Evolutionary conservation across 1,284 basidiomycete genomes (phyloP), one percentile per base, ranked within the genome.

Genomic region (Crepidotus sp.): DNA sequence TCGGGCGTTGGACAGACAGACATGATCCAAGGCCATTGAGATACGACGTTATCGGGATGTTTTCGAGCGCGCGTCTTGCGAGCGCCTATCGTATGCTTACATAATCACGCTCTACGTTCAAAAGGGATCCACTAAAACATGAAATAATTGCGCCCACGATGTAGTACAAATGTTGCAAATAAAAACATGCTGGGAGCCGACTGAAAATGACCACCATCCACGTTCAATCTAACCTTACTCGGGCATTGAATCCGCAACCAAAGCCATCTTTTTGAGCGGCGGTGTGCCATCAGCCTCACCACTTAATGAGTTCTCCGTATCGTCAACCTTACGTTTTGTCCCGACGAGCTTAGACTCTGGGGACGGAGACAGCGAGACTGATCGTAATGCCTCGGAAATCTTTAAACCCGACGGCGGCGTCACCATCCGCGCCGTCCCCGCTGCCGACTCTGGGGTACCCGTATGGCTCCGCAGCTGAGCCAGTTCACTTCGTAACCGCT

Each of bases 261-360:
- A 55, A 17, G 76, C 75, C 29, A 76, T 48, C 56, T 74, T 80
- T 64, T 82, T 81, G 51, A 68, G 52, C 2, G 74, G 76, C 36
- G 79, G 78, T 31, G 74, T 76, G 42, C 67, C 66, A 42, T 65
- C 65, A 42, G 56, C 57, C 52, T 70, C 68, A 57, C 57, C 55
- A 50, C 59, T 55, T 49, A 59, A 46, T 51, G 60, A 57, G 40
- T 59, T 57, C 54, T 70, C 66, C 53, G 68, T 66, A 49, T 69
- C 65, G 45, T 76, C 74, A 57, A 74, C 74, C 71, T 85, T 85
- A 71, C 83, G 81, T 61, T 85, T 85, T 50, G 69, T 68, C 49
- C 79, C 75, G 47, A 61, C 62, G 49, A 69, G 57, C 55, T 71
- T 75, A 55, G 71, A 64, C 38, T 69, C 66, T 53, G 73, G 70